phyloP scores from a whole-genome alignment of 495 filamentous ascomycete species.

The Trichoderma reesei region DNA sequence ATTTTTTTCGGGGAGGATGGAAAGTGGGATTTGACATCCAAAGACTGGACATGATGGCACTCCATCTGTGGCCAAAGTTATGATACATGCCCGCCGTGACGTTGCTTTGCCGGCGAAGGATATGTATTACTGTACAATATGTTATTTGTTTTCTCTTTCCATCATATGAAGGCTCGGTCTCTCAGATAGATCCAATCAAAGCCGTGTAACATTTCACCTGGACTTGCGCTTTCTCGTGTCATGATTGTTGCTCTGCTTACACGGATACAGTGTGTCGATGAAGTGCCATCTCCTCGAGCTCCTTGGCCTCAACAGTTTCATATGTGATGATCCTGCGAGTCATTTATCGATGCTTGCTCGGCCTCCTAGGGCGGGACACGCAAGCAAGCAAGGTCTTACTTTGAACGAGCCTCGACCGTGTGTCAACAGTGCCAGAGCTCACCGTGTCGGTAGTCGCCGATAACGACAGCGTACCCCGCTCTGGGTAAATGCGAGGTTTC shows the following conservation, averaged over 20 bases:
- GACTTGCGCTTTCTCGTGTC: not conserved
- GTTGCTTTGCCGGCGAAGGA: not conserved
- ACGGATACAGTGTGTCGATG: not conserved
- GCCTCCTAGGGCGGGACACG: too few species aligned
- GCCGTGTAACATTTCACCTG: not conserved
- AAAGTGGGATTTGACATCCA: not conserved
- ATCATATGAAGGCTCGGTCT: not conserved
- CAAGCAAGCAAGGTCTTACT: not conserved
- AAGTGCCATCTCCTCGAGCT: not conserved
- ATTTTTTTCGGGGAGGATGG: not conserved
- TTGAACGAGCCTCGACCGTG: not conserved
- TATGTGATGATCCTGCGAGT: not conserved
- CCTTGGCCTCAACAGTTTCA: not conserved
- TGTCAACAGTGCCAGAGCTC: not conserved
- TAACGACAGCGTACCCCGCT: slow-evolving; percentile 2
- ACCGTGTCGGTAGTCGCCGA: slow-evolving; percentile 3
- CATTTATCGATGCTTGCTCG: not conserved
- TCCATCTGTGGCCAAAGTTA: not conserved
- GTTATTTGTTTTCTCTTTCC: not conserved
- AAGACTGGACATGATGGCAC: not conserved
- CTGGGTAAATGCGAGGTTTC: not conserved
- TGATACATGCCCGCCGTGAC: slow-evolving; percentile 4
- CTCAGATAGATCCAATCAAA: not conserved
- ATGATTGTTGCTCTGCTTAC: not conserved
- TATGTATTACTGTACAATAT: not conserved